Percentiles rank a stretch among this genome's conserved stretches.
phyloP scores from a whole-genome alignment of 257 asterid genomes.

The Solanum chilense region DNA sequence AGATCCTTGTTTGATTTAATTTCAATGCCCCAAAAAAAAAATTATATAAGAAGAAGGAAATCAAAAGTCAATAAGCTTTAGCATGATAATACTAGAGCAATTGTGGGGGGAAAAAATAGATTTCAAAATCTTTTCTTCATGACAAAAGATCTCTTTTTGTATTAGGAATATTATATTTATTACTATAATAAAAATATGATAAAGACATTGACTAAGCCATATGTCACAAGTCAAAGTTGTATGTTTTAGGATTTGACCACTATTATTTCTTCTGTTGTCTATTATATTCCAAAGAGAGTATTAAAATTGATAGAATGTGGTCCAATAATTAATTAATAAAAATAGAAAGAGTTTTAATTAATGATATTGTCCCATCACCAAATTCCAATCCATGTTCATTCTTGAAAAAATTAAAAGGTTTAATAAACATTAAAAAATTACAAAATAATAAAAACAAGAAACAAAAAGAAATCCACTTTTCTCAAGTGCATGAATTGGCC shows the following conservation, averaged over 20 bases:
- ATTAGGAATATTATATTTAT: background rate
- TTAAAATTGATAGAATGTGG: background rate
- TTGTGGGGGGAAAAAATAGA: background rate
- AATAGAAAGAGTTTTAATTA: background rate
- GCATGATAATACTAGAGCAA: background rate
- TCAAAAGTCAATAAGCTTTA: background rate
- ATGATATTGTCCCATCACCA: conserved; percentile 37
- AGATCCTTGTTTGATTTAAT: background rate
- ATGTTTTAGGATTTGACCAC: background rate
- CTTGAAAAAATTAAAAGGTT: conserved; percentile 1
- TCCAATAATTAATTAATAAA: background rate
- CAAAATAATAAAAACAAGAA: background rate
- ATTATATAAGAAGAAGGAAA: background rate
- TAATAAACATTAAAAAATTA: background rate
- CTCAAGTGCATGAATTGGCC: conserved; percentile 23
- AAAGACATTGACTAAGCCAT: background rate
- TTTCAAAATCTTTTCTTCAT: background rate
- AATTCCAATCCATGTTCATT: conserved; percentile 14
- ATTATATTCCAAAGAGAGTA: background rate
- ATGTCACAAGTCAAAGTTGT: background rate
- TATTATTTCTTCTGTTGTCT: background rate
- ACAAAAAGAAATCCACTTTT: background rate
- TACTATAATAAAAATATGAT: background rate
- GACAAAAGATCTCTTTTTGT: background rate
- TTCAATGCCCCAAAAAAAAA: background rate